Base-by-base conservation (phyloP, 768 basidiomycete species). In the Antrodiella citrinella region DNA sequence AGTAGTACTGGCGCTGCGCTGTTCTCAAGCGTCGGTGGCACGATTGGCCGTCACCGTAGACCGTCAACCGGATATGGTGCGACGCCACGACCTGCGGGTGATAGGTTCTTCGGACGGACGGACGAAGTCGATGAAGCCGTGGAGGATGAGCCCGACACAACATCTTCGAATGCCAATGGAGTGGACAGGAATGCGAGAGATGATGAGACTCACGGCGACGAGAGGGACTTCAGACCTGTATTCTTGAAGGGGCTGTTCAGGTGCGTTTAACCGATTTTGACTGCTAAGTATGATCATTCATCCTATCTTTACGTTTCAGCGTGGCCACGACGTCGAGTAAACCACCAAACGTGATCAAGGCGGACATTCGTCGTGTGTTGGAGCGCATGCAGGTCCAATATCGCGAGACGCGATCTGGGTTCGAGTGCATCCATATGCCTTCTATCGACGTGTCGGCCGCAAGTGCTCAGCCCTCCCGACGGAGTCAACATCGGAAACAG, bases 251-350 rank as follows among this genome's bases (percentile, higher is more conserved):
- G 96, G 4, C 63, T 99, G 45, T 97, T 99, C 71, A 93, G 90
- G 84, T 90, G 54, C 56, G 75, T 68, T 48, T 47, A 10, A 26
- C 20, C 21, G 53, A 19, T 30, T 45, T 57, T 47, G 26, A 20
- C 21, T 35, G 45, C 47, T 40, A 3, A 26, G n/a, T 20, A 23
- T 11, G 22, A 44, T n/a, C 11, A 15, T 30, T 45, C 9, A 43
- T 19, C 7, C 9, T 46, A 48, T 39, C 45, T 45, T 26, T 53
- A 41, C 18, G 50, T 44, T 43, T 38, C 55, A 91, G 91, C 57
- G 96, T 99, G 39, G 86, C 91, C 4, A 99, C 96, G 4, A 99
- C 96, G 1, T 88, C 92, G 22, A 92, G 92, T 3, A 97, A 95
- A 62, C 62, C 89, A 4, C 87, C 91, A 3, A 67, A 77, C 12